Evolutionary conservation across 345 rosid genomes (phyloP), one percentile per base, ranked within the genome.

Genomic region (Turritis glabra): DNA sequence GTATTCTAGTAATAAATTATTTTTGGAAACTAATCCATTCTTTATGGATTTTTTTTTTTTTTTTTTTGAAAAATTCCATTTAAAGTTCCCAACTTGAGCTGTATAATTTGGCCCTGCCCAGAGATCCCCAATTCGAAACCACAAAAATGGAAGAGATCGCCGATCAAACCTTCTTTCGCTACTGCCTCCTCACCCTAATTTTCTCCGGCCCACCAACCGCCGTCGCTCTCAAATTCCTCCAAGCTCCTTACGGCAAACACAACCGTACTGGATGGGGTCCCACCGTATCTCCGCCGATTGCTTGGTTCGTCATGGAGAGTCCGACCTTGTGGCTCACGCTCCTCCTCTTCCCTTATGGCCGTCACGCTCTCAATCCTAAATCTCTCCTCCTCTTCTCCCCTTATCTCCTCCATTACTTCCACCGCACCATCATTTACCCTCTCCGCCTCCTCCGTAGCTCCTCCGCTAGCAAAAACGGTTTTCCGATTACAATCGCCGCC

Each of bases 251-350:
- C 67, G 98, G 99, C 22, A 92, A 96, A 82, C 98, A 96, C 87
- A 73, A 74, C 72, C 97, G 97, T 15, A 71, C 86, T 1, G 97
- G 99, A 2, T 96, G 97, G 96, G 99, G 99, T 5, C 97, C 96
- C 56, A 79, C 88, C 62, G 48, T 96, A 30, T 73, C 90, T 11
- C 81, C 97, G 1, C 81, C 97, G 5, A 37, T 89, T 48, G 98
- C 98, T 43, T 96, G 99, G 99, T 86, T 90, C 77, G 69, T 92
- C 69, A 95, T 90, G 99, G 99, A 92, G 77, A 88, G 91, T 71
- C 98, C 99, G 40, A 81, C 92, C 13, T 76, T 90, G 1, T 88
- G 91, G 91, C 86, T 95, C 53, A 75, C 98, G 0, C 67, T 90
- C 68, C 64, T 85, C n/a, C 73, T 92, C 80, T 89, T 90, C 64